Conservation (phyloP, 805 yeast genomes). For the Ogataea populi-albae region DNA sequence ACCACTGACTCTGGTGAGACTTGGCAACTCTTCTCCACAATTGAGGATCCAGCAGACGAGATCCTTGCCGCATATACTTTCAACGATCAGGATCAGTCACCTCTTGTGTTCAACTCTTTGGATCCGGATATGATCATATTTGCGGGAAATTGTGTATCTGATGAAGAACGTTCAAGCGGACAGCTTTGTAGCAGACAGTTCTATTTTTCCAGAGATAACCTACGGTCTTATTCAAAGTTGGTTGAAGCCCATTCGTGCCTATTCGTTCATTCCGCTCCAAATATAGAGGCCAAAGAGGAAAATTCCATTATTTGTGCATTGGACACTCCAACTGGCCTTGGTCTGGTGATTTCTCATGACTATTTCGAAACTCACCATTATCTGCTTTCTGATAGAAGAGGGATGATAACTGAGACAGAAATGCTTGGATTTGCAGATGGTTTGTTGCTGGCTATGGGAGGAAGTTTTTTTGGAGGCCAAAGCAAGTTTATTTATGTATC, state of each 20-base stretch:
- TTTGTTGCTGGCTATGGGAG: constrained; percentile 35
- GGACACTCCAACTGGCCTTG: constrained; percentile 39
- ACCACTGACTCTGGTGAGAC: constrained; percentile 41
- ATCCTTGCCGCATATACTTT: constrained; percentile 23
- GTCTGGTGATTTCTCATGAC: constrained; percentile 41
- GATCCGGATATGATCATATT: constrained; percentile 37
- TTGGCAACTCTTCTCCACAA: constrained; percentile 38
- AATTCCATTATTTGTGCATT: constrained; percentile 42
- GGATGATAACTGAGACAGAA: constrained; percentile 31
- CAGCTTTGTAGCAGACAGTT: constrained; percentile 35
- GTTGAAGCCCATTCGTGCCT: constrained; percentile 34
- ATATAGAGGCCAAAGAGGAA: constrained; percentile 25
- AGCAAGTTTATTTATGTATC: constrained; percentile 32
- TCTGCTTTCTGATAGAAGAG: constrained; percentile 30
- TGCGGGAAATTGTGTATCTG: constrained; percentile 35
- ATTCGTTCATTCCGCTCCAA: constrained; percentile 28
- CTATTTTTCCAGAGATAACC: constrained; percentile 46
- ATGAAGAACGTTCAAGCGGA: constrained; percentile 21
- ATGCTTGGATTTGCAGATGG: constrained; percentile 35
- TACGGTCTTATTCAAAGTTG: constrained; percentile 32
- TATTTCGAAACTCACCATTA: constrained; percentile 39
- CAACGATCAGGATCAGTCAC: constrained; percentile 19
- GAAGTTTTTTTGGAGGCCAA: constrained; percentile 22
- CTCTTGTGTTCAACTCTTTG: constrained; percentile 38
- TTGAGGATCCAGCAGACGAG: constrained; percentile 26